Base-by-base conservation (phyloP, 2,329 filamentous ascomycete species). In the Penicillium psychrosexuale region DNA sequence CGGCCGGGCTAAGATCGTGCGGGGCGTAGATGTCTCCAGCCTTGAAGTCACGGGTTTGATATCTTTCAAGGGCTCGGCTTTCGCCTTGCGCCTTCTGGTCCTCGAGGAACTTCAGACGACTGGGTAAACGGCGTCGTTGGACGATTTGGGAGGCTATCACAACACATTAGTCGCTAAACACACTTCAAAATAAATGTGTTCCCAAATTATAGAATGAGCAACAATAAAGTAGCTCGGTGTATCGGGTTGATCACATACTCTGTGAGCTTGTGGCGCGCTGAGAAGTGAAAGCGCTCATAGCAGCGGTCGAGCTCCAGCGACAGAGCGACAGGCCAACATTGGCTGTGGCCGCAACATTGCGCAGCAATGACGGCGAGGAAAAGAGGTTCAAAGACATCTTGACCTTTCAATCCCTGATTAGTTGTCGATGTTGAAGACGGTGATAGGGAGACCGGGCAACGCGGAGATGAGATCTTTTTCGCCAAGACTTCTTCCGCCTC, bases 1-100 rank as follows among this genome's bases (percentile, higher is more conserved):
- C 92, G 34, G 79, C 77, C 24, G 85, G 81, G 52, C 84, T 88
- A 69, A 99, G 74, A 75, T 99, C 94, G 70, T 92, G 89, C 33
- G 94, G 94, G 56, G 91, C 83, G 76, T 97, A 97, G 49, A 97
- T 82, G 70, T 97, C 92, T 64, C 94, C 94, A 0, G 78, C 66
- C 65, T 80, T 79, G 87, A 89, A 97, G 38, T 82, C 80, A 45
- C 92, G 86, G 34, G 83, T 81, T 73, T 75, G 69, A 34, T 72
- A 73, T 59, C 59, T 71, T 55, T 77, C 72, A 40, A 79, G 61
- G 5, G 65, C 63, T 50, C 66, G 66, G 49, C 70, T 73, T 56
- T 77, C 74, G 38, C 66, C 64, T 50, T 69, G 69, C 9, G 65
- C 56, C 56, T 68, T 71, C 56, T 75, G 70, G 31, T 75, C 68